Base-by-base conservation (phyloP, 1,284 basidiomycete species). In the Moesziomyces parantarcticus region DNA sequence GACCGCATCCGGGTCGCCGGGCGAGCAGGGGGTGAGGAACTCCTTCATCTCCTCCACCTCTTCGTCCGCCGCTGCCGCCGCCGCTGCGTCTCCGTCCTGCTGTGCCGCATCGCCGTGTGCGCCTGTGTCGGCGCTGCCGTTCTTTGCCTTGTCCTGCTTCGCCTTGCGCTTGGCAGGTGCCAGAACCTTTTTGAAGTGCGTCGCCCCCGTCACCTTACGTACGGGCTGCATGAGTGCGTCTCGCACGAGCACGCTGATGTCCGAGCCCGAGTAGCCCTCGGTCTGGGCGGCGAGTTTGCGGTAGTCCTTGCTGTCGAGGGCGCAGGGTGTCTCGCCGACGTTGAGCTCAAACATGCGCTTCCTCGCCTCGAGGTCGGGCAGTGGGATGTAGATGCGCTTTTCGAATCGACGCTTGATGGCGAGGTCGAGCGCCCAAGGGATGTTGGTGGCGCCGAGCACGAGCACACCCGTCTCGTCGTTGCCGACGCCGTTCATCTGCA, bases 211-310 rank as follows among this genome's bases (percentile, higher is more conserved):
- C 43, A 99, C 94, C 84, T 98, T 99, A 58, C 97, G 90, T 22
- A 99, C 93, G 1, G 97, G 96, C 84, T 99, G 95, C 96, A 99
- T 99, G 62, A 99, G 88, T 1, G 96, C 96, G 80, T 99, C 97
- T 61, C 95, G 91, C 10, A 99, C 96, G 50, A 97, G 88, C 64
- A 97, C 92, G 1, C 94, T 91, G 65, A 99, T 94, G 86, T 99
- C 96, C 14, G 93, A 95, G 13, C 96, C 96, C 34, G 94, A 94
- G 84, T 94, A 97, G 1, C 90, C 95, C 21, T 97, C 92, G 1
- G 96, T 98, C 81, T 88, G 88, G 20, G 92, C 89, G 1, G 93
- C 96, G 6, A 99, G 88, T 36, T 86, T 81, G 50, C 92, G 90
- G 82, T 92, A 96, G 80, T 99, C 95, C 78, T 91, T 89, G 50